Evolutionary conservation across 352 stramenopile genomes (phyloP).

Genomic region (Aphanomyces stellatus): DNA sequence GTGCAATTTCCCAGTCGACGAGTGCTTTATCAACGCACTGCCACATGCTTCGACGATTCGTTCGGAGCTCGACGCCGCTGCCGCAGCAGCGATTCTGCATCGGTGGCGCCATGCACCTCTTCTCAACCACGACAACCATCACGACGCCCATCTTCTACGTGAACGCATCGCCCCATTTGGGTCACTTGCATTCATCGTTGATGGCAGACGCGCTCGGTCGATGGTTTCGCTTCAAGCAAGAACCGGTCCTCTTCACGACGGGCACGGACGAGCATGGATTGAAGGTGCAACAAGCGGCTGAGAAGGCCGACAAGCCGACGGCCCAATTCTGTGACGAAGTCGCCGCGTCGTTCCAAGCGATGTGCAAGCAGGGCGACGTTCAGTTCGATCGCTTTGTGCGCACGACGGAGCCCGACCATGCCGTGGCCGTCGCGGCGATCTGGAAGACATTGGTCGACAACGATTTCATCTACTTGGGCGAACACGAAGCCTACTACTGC

Average conservation of each 20-base stretch:
- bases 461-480: constrained; percentile 95
- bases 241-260: constrained; percentile 88
- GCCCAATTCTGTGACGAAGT: constrained; percentile 92
- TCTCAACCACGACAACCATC: constrained; percentile 57
- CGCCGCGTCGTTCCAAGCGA: constrained; percentile 80
- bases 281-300: constrained; percentile 87
- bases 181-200: constrained; percentile 96
- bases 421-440: constrained; percentile 82
- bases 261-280: constrained; percentile 98
- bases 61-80: background rate
- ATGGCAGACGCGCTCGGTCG: constrained; percentile 81
- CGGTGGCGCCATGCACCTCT: too few relatives aligned
- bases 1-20: too few relatives aligned
- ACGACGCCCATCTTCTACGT: constrained; percentile 99
- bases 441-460: constrained; percentile 88
- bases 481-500: constrained; percentile 98
- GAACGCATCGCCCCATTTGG: constrained; percentile 98
- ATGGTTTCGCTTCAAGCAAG: constrained; percentile 55
- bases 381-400: constrained; percentile 95
- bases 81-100: background rate
- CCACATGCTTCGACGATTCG: background rate
- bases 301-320: constrained; percentile 65
- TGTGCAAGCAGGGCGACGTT: constrained; percentile 88
- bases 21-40: too few relatives aligned
- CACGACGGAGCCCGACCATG: constrained; percentile 93